phyloP scores from a whole-genome alignment of 345 rosid genomes.

The Schrenkiella parvula region DNA sequence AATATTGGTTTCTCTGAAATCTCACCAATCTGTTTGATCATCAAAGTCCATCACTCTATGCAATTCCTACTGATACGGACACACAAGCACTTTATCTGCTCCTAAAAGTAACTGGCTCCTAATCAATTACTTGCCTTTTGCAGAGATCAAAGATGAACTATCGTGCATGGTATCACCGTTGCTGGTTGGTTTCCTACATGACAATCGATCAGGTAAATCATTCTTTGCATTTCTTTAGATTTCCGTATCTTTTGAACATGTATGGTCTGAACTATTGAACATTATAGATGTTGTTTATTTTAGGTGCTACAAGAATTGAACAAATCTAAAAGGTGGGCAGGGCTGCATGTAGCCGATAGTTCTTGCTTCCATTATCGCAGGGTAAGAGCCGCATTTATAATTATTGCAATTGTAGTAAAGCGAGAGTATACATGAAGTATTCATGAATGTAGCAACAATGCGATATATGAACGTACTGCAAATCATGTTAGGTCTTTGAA shows the following conservation, averaged over 20 bases:
- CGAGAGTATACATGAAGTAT: not conserved
- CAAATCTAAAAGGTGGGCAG: constrained; percentile 72
- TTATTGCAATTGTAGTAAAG: not conserved
- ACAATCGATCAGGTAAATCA: constrained; percentile 55
- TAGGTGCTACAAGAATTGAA: constrained; percentile 74
- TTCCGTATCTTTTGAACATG: not conserved
- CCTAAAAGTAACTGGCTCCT: not conserved
- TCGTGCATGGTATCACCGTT: constrained; percentile 98
- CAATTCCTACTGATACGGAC: not conserved
- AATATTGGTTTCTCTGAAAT: constrained; percentile 1
- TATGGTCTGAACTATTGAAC: not conserved
- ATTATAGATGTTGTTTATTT: constrained; percentile 5
- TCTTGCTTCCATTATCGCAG: constrained; percentile 88
- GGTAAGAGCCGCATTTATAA: constrained; percentile 39
- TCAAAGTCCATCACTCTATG: constrained; percentile 10
- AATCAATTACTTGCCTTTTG: not conserved
- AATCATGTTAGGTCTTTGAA: not conserved
- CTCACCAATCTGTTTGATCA: not conserved
- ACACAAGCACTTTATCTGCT: not conserved
- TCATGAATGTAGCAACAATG: not conserved
- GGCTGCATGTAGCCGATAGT: constrained; percentile 75
- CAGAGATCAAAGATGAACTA: constrained; percentile 98
- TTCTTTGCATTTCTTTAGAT: not conserved
- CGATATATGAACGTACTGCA: not conserved
- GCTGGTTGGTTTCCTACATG: constrained; percentile 93